Percentiles rank a stretch among this genome's conserved stretches.
phyloP scores from a whole-genome alignment of 129 eudicot species.

The Glebionis coronaria region DNA sequence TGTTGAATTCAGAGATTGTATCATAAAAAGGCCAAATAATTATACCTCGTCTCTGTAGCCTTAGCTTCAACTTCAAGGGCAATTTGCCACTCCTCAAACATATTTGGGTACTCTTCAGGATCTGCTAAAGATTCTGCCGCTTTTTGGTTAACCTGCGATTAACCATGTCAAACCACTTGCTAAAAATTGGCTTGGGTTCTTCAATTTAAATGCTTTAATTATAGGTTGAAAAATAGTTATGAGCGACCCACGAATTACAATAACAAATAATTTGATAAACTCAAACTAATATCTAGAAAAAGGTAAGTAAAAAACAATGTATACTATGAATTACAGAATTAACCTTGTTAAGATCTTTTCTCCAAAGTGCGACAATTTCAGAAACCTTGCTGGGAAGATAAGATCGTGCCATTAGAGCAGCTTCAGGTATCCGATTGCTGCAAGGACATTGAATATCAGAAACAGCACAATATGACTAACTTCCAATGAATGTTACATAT shows the following conservation, averaged over 20 bases:
- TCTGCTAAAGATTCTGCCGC: constrained; percentile 95
- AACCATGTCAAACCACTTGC: constrained; percentile 21
- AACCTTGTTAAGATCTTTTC: constrained; percentile 84
- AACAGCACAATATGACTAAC: not conserved
- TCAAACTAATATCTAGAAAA: not conserved
- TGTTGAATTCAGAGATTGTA: not conserved
- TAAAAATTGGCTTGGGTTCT: not conserved
- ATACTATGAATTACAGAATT: not conserved
- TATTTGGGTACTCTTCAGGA: constrained; percentile 85
- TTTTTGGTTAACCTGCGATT: constrained; percentile 75
- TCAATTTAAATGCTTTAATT: not conserved
- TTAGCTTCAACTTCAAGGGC: constrained; percentile 75
- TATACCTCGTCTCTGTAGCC: constrained; percentile 65
- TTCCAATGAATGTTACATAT: constrained; percentile 1
- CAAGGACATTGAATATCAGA: constrained; percentile 15
- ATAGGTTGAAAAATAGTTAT: not conserved
- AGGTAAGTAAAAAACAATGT: not conserved
- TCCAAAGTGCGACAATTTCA: constrained; percentile 82
- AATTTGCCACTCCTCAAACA: constrained; percentile 95
- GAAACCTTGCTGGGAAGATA: constrained; percentile 97
- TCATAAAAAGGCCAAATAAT: not conserved
- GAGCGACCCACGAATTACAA: not conserved
- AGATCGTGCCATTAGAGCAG: constrained; percentile 95
- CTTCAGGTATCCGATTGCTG: constrained; percentile 98
- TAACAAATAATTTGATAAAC: not conserved